These are phyloP conservation scores for Cornus controversa DNA, from an alignment of 148 eudicot genomes.

Conservation along the genomic window DNA sequence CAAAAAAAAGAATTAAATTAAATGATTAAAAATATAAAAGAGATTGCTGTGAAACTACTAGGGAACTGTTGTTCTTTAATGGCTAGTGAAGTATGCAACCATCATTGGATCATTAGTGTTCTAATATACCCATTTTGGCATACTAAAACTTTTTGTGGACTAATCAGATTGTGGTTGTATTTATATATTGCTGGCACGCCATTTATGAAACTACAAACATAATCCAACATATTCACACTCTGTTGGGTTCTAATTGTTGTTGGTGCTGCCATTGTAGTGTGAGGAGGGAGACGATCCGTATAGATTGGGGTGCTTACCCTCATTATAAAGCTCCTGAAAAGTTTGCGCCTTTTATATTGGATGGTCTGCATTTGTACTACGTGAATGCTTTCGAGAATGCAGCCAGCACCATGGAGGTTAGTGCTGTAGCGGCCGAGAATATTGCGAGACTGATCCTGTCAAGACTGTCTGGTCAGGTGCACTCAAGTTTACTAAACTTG, in stretches of 20 bases:
- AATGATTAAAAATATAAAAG: not conserved
- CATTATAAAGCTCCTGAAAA: conserved; percentile 81
- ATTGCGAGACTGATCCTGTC: conserved; percentile 76
- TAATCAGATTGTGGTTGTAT: not conserved
- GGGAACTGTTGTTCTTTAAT: not conserved
- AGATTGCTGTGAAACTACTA: not conserved
- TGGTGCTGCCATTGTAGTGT: conserved; percentile 32
- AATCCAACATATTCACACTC: not conserved
- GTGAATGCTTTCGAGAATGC: conserved; percentile 96
- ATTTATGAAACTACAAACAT: not conserved
- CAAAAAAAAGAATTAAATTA: not conserved
- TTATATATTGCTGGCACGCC: not conserved
- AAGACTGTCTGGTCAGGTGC: conserved; percentile 35
- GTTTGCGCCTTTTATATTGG: conserved; percentile 84
- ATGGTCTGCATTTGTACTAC: conserved; percentile 74
- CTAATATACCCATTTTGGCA: not conserved
- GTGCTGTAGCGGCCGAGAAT: conserved; percentile 95
- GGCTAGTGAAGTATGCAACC: not conserved
- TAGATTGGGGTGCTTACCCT: conserved; percentile 95
- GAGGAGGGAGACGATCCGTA: conserved; percentile 65
- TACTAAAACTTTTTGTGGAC: not conserved
- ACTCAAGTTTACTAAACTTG: conserved; percentile 21
- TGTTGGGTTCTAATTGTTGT: not conserved
- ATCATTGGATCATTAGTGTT: not conserved
- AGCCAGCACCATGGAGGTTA: conserved; percentile 92